A percentile compares a stretch with the other conserved stretches of the same genome.
phyloP scores from a whole-genome alignment of 2,329 filamentous ascomycete species.

The Botrytis tulipae region DNA sequence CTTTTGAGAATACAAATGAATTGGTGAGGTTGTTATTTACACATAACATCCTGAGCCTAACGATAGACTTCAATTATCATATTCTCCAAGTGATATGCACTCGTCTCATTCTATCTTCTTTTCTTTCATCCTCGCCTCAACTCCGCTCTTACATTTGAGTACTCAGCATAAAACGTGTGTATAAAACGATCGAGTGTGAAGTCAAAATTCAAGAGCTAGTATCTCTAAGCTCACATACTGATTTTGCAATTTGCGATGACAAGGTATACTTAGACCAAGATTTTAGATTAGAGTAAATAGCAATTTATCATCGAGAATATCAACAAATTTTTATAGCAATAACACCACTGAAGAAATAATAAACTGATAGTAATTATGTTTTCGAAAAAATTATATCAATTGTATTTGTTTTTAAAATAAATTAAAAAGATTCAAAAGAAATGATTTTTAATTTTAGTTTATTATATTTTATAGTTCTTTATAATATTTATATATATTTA shows the following conservation, averaged over 20 bases:
- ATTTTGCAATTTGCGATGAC: background rate
- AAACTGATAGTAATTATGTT: background rate
- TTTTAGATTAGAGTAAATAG: background rate
- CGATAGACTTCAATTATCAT: background rate
- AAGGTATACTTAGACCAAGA: background rate
- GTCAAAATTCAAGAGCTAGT: background rate
- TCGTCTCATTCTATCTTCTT: background rate
- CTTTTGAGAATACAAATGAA: background rate
- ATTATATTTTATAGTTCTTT: too few species aligned
- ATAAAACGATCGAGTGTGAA: background rate
- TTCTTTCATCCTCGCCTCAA: background rate
- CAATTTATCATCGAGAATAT: background rate
- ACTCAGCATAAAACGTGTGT: background rate
- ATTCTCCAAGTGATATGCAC: background rate
- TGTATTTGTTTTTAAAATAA: too few species aligned
- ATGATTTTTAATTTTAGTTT: too few species aligned
- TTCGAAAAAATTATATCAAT: background rate
- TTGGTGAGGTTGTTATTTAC: too few species aligned
- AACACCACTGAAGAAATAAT: background rate
- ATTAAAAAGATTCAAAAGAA: too few species aligned
- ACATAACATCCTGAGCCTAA: background rate
- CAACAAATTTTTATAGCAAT: accelerated
- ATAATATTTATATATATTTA: too few species aligned
- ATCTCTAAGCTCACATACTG: background rate
- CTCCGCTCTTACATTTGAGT: background rate